Evolutionary conservation across 2,329 filamentous ascomycete species (phyloP).

Genomic region (Exserohilum turcica): DNA sequence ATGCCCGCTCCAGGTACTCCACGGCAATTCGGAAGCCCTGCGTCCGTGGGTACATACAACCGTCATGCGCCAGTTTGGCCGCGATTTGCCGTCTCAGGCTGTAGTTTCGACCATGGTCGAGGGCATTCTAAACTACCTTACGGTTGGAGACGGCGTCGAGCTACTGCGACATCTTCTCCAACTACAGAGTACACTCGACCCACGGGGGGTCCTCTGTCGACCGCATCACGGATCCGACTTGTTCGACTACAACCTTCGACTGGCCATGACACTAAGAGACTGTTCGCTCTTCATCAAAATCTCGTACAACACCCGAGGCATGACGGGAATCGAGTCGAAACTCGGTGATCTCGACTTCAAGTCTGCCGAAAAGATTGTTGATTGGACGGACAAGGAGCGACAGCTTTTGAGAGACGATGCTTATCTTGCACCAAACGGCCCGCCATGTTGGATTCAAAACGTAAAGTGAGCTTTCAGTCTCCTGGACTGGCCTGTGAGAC

Average conservation of each 20-base stretch:
- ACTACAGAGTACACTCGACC: slow-evolving; percentile 49
- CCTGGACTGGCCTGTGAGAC: background rate
- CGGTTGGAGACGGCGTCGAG: slow-evolving; percentile 38
- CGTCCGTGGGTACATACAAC: slow-evolving; percentile 20
- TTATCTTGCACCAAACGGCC: background rate
- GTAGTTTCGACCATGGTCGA: slow-evolving; percentile 10
- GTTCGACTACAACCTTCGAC: slow-evolving; percentile 28
- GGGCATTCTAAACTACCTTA: slow-evolving; percentile 32
- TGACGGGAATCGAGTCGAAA: slow-evolving; percentile 45
- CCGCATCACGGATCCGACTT: background rate
- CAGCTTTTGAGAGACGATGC: slow-evolving; percentile 24
- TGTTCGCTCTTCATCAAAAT: slow-evolving; percentile 53
- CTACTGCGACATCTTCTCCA: slow-evolving; percentile 47
- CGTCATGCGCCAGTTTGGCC: slow-evolving; percentile 15
- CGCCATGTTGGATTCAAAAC: slow-evolving; percentile 8
- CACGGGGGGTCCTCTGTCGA: slow-evolving; percentile 33
- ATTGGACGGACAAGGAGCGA: slow-evolving; percentile 52
- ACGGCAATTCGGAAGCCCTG: slow-evolving; percentile 27
- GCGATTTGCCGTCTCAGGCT: slow-evolving; percentile 1
- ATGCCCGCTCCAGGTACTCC: slow-evolving; percentile 51
- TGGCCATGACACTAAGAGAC: slow-evolving; percentile 56
- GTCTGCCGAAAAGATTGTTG: slow-evolving; percentile 46
- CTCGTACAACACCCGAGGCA: slow-evolving; percentile 9
- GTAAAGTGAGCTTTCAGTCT: background rate
- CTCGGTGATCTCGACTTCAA: slow-evolving; percentile 57